These are phyloP conservation scores for Boletus tylopilopsis DNA, from an alignment of 768 basidiomycete species.

Conservation along the genomic window DNA sequence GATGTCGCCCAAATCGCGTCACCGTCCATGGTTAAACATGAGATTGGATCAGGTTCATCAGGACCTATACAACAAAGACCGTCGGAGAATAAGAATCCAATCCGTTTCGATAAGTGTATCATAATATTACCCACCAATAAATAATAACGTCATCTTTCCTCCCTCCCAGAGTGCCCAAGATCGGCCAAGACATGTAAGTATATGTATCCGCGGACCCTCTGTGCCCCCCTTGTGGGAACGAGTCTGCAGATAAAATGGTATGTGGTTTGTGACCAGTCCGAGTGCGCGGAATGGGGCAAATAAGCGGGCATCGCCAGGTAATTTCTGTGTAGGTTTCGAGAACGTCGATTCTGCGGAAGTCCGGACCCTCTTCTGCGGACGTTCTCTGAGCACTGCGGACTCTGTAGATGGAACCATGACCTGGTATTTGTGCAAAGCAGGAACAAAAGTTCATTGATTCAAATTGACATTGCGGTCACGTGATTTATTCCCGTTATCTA, in stretches of 20 bases:
- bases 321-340: neutral
- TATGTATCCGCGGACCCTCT: constrained; percentile 76
- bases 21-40: constrained; percentile 75
- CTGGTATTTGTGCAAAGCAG: neutral
- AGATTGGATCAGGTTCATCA: constrained; percentile 70
- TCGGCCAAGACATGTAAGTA: constrained; percentile 83
- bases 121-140: constrained; percentile 75
- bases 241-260: constrained; percentile 86
- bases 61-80: constrained; percentile 53
- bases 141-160: constrained; percentile 85
- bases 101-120: neutral
- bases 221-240: constrained; percentile 81
- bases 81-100: constrained; percentile 5
- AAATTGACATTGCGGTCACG: constrained; percentile 3
- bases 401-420: constrained; percentile 22
- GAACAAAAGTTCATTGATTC: neutral
- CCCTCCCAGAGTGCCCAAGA: constrained; percentile 98
- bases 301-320: constrained; percentile 36
- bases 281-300: constrained; percentile 95
- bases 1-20: constrained; percentile 83
- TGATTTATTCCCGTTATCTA: neutral
- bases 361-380: constrained; percentile 25
- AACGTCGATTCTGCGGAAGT: constrained; percentile 3
- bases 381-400: constrained; percentile 11
- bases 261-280: constrained; percentile 88